Evolutionary conservation across 2,329 filamentous ascomycete genomes (phyloP).

Genomic region (Emergomyces africanus): DNA sequence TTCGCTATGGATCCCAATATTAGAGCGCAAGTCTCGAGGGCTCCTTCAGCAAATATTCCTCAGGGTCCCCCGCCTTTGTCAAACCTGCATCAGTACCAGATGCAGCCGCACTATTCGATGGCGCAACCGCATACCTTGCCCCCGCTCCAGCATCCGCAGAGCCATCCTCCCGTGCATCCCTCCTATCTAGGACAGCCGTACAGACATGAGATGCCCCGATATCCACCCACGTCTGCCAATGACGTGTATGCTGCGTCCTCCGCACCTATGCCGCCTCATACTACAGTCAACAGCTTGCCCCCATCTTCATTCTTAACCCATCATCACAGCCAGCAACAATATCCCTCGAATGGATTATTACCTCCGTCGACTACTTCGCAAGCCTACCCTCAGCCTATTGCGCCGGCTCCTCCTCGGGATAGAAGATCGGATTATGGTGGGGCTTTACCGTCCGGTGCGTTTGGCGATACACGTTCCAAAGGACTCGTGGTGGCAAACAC

Average conservation of each 20-base stretch:
- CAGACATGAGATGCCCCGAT: conserved; percentile 31
- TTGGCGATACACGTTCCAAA: conserved; percentile 44
- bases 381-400: conserved; percentile 63
- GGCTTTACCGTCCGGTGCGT: conserved; percentile 59
- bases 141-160: conserved; percentile 34
- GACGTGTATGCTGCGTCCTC: conserved; percentile 31
- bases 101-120: conserved; percentile 33
- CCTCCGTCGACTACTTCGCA: conserved; percentile 53
- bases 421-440: conserved; percentile 45
- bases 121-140: conserved; percentile 34
- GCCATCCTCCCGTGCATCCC: conserved; percentile 31
- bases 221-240: conserved; percentile 27
- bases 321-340: conserved; percentile 27
- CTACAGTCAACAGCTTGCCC: conserved; percentile 29
- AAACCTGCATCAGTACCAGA: conserved; percentile 35
- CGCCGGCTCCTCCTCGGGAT: conserved; percentile 50
- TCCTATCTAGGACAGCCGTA: conserved; percentile 31
- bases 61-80: conserved; percentile 33
- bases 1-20: conserved; percentile 31
- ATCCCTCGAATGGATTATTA: conserved; percentile 42
- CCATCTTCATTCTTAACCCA: conserved; percentile 30
- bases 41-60: conserved; percentile 33
- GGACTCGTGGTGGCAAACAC: conserved; percentile 38
- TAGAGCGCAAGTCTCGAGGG: conserved; percentile 31
- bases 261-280: conserved; percentile 31